These are phyloP conservation scores for Nannochloropsis oceanica DNA, from an alignment of 108 stramenopile species.

Conservation along the genomic window DNA sequence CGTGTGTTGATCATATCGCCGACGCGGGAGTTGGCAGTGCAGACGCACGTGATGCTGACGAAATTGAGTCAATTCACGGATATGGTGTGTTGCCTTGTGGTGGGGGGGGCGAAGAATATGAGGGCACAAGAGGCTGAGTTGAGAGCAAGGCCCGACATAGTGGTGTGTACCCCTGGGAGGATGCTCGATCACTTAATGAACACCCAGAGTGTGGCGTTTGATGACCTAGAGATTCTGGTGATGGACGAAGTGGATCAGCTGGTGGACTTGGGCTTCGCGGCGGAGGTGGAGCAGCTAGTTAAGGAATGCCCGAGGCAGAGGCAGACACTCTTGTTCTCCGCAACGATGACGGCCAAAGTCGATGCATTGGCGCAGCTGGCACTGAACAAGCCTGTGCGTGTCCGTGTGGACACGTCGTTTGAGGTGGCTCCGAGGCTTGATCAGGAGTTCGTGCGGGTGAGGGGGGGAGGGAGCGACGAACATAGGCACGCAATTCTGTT, in stretches of 20 bases:
- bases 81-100: conserved; percentile 50
- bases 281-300: conserved; percentile 81
- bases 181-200: conserved; percentile 85
- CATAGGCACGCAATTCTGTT: conserved; percentile 56
- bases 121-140: conserved; percentile 63
- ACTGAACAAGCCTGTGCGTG: conserved; percentile 74
- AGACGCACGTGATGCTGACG: conserved; percentile 70
- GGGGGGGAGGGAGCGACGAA: conserved; percentile 3
- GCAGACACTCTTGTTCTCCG: conserved; percentile 91
- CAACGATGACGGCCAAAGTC: conserved; percentile 90
- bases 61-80: conserved; percentile 74
- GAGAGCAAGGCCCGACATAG: conserved; percentile 71
- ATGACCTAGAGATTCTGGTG: conserved; percentile 51
- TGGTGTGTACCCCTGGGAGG: conserved; percentile 91
- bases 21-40: conserved; percentile 86
- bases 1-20: conserved; percentile 72
- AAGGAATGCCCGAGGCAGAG: conserved; percentile 62
- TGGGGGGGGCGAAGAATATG: conserved; percentile 87
- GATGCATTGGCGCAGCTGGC: conserved; percentile 71
- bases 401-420: conserved; percentile 39
- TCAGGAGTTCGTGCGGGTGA: conserved; percentile 86
- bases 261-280: conserved; percentile 84
- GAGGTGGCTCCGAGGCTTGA: conserved; percentile 66
- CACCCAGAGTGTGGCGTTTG: conserved; percentile 63
- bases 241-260: conserved; percentile 64